phyloP scores from a whole-genome alignment of 768 basidiomycete species.

The Multifurca ochricompacta region DNA sequence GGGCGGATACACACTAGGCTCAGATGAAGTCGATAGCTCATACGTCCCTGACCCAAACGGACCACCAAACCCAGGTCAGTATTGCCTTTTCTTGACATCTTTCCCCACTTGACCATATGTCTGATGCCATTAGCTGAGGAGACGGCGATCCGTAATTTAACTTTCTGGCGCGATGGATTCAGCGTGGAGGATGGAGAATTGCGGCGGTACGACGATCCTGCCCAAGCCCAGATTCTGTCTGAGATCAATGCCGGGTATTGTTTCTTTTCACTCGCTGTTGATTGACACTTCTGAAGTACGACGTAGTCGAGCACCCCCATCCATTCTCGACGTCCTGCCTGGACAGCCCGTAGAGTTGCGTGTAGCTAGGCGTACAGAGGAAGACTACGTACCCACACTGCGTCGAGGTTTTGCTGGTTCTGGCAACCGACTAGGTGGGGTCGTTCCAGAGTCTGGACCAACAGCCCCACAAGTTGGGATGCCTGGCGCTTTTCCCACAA shows the following conservation, averaged over 20 bases:
- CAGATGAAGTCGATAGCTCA: slow-evolving; percentile 77
- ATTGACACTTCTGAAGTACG: not conserved
- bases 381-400: slow-evolving; percentile 62
- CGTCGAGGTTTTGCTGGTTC: slow-evolving; percentile 52
- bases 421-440: slow-evolving; percentile 77
- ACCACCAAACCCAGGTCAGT: slow-evolving; percentile 22
- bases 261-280: not conserved
- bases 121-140: slow-evolving; percentile 29
- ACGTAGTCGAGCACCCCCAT: slow-evolving; percentile 66
- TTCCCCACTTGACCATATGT: slow-evolving; percentile 1
- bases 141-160: slow-evolving; percentile 63
- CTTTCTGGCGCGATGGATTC: slow-evolving; percentile 93
- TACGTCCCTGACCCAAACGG: slow-evolving; percentile 69
- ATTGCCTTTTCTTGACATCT: slow-evolving; percentile 17
- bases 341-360: slow-evolving; percentile 83
- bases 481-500: slow-evolving; percentile 54
- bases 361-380: slow-evolving; percentile 58
- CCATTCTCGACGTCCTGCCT: slow-evolving; percentile 60
- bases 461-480: slow-evolving; percentile 33
- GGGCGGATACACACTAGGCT: slow-evolving; percentile 77
- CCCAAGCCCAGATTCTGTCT: slow-evolving; percentile 55
- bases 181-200: slow-evolving; percentile 84
- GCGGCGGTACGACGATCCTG: slow-evolving; percentile 75
- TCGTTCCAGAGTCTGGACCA: slow-evolving; percentile 41
- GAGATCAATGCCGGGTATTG: slow-evolving; percentile 74